Conservation (phyloP, 2,329 filamentous ascomycete genomes). For the Chrysoporthe cubensis region DNA sequence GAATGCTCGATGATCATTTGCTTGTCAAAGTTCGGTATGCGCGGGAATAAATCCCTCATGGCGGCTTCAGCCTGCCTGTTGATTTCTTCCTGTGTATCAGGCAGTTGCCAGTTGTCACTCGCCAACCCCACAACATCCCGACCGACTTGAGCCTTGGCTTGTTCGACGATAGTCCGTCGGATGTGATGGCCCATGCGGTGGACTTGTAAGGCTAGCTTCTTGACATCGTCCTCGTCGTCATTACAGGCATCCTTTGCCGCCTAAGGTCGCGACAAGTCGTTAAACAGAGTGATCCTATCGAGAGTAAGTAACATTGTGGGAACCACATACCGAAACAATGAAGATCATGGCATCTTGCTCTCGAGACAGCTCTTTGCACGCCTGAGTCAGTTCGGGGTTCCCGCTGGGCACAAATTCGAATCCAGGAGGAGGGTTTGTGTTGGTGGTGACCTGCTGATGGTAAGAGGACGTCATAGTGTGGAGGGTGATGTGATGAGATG, state of each 20-base stretch:
- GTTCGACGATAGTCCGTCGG: slow-evolving; percentile 60
- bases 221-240: slow-evolving; percentile 34
- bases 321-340: slow-evolving; percentile 63
- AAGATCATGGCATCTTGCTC: slow-evolving; percentile 67
- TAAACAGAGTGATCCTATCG: slow-evolving; percentile 25
- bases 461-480: slow-evolving; percentile 28
- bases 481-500: not conserved
- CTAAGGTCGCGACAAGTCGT: slow-evolving; percentile 33
- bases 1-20: slow-evolving; percentile 65
- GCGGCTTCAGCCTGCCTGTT: slow-evolving; percentile 65
- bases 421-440: slow-evolving; percentile 58
- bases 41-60: slow-evolving; percentile 65
- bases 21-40: slow-evolving; percentile 68
- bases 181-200: slow-evolving; percentile 66
- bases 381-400: slow-evolving; percentile 61
- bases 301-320: slow-evolving; percentile 5
- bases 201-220: slow-evolving; percentile 54
- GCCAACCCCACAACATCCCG: slow-evolving; percentile 35
- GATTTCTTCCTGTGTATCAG: slow-evolving; percentile 62
- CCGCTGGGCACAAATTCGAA: slow-evolving; percentile 67
- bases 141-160: slow-evolving; percentile 46
- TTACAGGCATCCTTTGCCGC: slow-evolving; percentile 37
- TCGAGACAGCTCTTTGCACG: slow-evolving; percentile 68
- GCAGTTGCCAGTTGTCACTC: slow-evolving; percentile 46
- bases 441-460: slow-evolving; percentile 53